Conservation (phyloP, 75 land plant genomes). For the Pinus taeda region DNA sequence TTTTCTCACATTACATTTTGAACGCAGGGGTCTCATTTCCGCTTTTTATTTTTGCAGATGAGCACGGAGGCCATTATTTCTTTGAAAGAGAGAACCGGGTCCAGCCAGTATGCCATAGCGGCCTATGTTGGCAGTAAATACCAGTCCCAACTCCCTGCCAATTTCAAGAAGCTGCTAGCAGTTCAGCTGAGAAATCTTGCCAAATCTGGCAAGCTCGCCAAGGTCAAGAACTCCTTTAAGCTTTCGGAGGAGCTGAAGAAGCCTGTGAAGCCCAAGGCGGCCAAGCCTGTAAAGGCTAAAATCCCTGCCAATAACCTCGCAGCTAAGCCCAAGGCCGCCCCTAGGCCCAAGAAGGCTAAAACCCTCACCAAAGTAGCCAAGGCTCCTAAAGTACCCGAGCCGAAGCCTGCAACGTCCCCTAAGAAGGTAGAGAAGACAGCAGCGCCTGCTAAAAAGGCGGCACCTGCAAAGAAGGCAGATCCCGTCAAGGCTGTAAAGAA, state of each 20-base stretch:
- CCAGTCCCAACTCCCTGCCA: too few relatives aligned
- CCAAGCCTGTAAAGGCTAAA: slow-evolving; percentile 14
- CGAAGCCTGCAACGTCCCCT: slow-evolving; percentile 13
- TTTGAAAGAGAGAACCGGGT: too few relatives aligned
- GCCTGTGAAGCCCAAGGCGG: slow-evolving; percentile 13
- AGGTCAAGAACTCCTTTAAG: slow-evolving; percentile 82
- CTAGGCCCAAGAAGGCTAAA: slow-evolving; percentile 18
- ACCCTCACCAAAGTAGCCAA: slow-evolving; percentile 14
- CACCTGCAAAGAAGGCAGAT: slow-evolving; percentile 8
- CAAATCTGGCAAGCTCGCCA: slow-evolving; percentile 51
- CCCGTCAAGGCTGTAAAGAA: background rate
- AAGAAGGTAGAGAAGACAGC: slow-evolving; percentile 5
- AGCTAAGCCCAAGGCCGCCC: background rate
- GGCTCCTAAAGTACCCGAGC: slow-evolving; percentile 19
- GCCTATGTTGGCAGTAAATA: too few relatives aligned
- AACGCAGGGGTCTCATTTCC: too few relatives aligned
- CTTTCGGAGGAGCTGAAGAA: slow-evolving; percentile 38
- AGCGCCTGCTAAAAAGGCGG: slow-evolving; percentile 4
- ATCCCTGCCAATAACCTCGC: background rate
- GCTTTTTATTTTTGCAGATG: slow-evolving; percentile 42
- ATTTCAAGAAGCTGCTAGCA: too few relatives aligned
- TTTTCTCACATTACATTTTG: background rate
- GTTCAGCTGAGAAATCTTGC: too few relatives aligned
- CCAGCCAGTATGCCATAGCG: too few relatives aligned
- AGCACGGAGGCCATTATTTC: slow-evolving; percentile 40